Evolutionary conservation across 768 basidiomycete species (phyloP).

Genomic region (Trametes cubensis): DNA sequence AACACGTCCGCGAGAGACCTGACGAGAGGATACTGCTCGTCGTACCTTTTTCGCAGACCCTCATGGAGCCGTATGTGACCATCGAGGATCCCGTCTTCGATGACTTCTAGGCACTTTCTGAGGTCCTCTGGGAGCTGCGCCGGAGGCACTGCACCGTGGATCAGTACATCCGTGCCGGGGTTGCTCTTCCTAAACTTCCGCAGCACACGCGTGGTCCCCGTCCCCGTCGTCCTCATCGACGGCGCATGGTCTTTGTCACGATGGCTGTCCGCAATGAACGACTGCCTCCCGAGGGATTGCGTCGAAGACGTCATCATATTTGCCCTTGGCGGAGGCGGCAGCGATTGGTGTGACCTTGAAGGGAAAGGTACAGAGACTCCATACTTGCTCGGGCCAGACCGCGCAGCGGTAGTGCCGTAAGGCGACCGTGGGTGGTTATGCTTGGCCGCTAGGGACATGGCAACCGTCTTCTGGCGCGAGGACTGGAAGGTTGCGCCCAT

Average conservation of each 20-base stretch:
- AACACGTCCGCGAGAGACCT: conserved; percentile 95
- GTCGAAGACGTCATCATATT: conserved; percentile 63
- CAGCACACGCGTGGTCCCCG: conserved; percentile 48
- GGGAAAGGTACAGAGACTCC: conserved; percentile 70
- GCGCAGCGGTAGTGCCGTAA: conserved; percentile 56
- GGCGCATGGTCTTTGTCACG: conserved; percentile 36
- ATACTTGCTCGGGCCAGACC: conserved; percentile 45
- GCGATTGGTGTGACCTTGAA: conserved; percentile 76
- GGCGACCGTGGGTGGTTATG: conserved; percentile 78
- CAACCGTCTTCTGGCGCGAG: conserved; percentile 33
- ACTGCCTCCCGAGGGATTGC: conserved; percentile 75
- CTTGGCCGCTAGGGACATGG: conserved; percentile 44
- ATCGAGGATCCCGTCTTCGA: conserved; percentile 83
- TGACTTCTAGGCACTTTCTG: conserved; percentile 80
- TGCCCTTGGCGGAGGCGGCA: conserved; percentile 64
- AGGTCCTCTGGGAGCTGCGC: conserved; percentile 88
- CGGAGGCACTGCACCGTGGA: conserved; percentile 61
- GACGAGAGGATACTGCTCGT: conserved; percentile 94
- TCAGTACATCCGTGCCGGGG: conserved; percentile 43
- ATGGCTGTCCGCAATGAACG: conserved; percentile 51
- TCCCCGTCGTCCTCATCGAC: conserved; percentile 45
- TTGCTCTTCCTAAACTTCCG: conserved; percentile 72
- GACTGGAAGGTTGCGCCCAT: conserved; percentile 48
- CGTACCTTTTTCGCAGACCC: conserved; percentile 86
- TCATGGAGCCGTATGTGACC: conserved; percentile 88